A percentile compares a stretch with the other conserved stretches of the same genome.
phyloP scores from a whole-genome alignment of 1,284 basidiomycete genomes.

The Cryptococcus sp. region DNA sequence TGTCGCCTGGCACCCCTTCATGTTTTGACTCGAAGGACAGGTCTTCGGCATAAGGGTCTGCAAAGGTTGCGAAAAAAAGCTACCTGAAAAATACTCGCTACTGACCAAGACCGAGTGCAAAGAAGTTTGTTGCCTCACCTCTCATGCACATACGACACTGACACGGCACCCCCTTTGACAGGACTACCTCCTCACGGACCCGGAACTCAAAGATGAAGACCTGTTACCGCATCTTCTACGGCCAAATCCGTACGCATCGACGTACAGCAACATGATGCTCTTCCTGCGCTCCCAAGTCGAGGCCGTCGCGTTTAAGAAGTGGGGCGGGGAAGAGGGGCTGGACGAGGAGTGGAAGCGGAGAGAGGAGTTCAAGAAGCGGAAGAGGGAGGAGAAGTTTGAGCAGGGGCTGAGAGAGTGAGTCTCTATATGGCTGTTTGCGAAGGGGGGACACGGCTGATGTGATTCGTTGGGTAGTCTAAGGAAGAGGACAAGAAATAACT shows the following conservation, averaged over 20 bases:
- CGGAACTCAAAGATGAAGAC: conserved; percentile 88
- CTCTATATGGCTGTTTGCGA: not conserved
- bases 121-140: conserved; percentile 58
- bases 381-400: conserved; percentile 91
- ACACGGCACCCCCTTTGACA: conserved; percentile 38
- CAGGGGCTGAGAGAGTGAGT: conserved; percentile 67
- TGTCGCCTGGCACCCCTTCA: not conserved
- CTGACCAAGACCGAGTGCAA: conserved; percentile 99
- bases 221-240: conserved; percentile 89
- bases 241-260: conserved; percentile 94
- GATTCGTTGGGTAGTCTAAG: conserved; percentile 55
- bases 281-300: conserved; percentile 85
- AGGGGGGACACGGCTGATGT: not conserved
- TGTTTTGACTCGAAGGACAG: conserved; percentile 29
- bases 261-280: conserved; percentile 99
- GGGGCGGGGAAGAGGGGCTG: conserved; percentile 88
- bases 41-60: conserved; percentile 83
- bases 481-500: conserved; percentile 77
- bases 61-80: conserved; percentile 79
- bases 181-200: conserved; percentile 87
- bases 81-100: conserved; percentile 87
- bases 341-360: conserved; percentile 84
- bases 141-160: not conserved
- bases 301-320: conserved; percentile 95
- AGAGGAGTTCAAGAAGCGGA: conserved; percentile 77